Evolutionary conservation across 2,329 filamentous ascomycete genomes (phyloP), one percentile per base, ranked within the genome.

Genomic region (Apiospora phragmitis): DNA sequence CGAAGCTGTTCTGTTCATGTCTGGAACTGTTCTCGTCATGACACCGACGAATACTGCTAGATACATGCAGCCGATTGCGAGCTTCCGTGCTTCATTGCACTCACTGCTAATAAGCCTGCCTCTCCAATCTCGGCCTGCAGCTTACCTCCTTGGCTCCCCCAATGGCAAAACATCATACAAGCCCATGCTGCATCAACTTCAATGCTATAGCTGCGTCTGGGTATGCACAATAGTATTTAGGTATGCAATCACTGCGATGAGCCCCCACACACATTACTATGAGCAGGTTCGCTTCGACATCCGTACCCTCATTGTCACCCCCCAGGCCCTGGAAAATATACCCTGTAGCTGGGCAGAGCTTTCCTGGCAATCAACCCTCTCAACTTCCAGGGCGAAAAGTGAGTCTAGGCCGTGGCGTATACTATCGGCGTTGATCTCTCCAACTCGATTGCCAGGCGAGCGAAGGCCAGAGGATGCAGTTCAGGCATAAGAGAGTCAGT

Each of bases 261-360:
- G 55, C 18, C 51, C 55, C 38, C 55, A 62, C 55, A 35, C 29
- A 2, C 32, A 38, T 62, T 16, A 29, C 55, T 38, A 35, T 18
- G 55, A 9, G 32, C 55, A 62, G 18, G 9, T 62, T 62, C 55
- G 55, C 55, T 62, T 62, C 55, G 55, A 62, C 55, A 62, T 62
- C 32, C 55, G 55, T 29, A 38, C 32, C n/a, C 32, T 11, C 55
- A 24, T 18, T 1, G 29, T 4, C 12, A 18, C 21, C 11, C 29
- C 18, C 29, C 18, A 38, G 32, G 55, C 55, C 55, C 55, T 62
- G 55, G 16, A 38, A n/a, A 11, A n/a, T 35, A 11, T 62, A 4
- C 21, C 32, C 32, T 62, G 55, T 32, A 62, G 55, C 32, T n/a
- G 55, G 9, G 18, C 21, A 62, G 55, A n/a, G 4, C 29, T 24